phyloP scores from a whole-genome alignment of 2,329 filamentous ascomycete genomes.

The Hypoxylon sp. region DNA sequence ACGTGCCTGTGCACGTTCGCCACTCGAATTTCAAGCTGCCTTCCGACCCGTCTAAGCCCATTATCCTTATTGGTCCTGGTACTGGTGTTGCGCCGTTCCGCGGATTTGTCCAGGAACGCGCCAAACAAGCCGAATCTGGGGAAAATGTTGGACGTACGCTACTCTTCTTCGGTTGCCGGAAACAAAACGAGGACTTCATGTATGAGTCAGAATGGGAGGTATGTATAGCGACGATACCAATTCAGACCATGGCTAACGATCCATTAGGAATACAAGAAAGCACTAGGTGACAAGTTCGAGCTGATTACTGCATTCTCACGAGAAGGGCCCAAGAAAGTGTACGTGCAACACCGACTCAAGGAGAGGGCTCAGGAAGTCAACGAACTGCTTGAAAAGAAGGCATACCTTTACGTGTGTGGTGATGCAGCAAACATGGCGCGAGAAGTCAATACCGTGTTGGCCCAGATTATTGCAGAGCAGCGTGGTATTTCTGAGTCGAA shows the following conservation, averaged over 20 bases:
- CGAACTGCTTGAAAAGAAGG: constrained; percentile 86
- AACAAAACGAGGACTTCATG: constrained; percentile 88
- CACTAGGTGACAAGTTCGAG: constrained; percentile 89
- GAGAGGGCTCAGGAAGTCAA: constrained; percentile 88
- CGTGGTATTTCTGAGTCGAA: constrained; percentile 86
- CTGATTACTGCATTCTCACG: constrained; percentile 97
- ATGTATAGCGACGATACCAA: constrained; percentile 58
- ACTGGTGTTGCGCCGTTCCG: constrained; percentile 98
- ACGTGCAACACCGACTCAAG: constrained; percentile 93
- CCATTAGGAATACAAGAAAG: constrained; percentile 82
- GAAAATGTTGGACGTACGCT: constrained; percentile 88
- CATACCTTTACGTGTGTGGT: constrained; percentile 98
- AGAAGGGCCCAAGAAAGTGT: constrained; percentile 88
- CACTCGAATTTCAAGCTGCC: constrained; percentile 99
- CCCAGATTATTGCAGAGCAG: constrained; percentile 87
- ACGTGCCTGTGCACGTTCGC: constrained; percentile 94
- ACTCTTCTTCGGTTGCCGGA: constrained; percentile 96
- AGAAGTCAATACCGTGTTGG: constrained; percentile 90
- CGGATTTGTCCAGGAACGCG: constrained; percentile 93
- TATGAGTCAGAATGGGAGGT: constrained; percentile 95
- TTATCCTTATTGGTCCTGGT: constrained; percentile 96
- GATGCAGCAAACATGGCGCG: constrained; percentile 98
- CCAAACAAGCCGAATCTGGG: constrained; percentile 83
- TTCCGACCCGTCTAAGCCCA: constrained; percentile 91
- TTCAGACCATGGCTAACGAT: constrained; percentile 48